A percentile compares a stretch with the other conserved stretches of the same genome.
Evolutionary conservation across 192 early-diverging fungal genomes (phyloP).

Genomic region (Mortierella alpina): DNA sequence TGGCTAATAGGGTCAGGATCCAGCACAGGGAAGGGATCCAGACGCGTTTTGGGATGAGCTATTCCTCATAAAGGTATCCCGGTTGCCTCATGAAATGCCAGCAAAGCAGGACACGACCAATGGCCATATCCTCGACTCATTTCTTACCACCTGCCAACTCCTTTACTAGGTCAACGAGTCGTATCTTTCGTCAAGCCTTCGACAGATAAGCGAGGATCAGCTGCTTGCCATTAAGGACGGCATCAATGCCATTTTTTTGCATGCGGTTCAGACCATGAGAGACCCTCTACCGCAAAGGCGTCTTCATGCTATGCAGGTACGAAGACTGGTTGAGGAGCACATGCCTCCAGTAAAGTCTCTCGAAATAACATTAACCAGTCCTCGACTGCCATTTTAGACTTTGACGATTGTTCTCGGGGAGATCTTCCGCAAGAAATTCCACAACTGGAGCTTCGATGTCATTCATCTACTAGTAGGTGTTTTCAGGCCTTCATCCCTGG

Average conservation of each 20-base stretch:
- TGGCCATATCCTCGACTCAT: neutral
- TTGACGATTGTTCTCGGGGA: conserved; percentile 54
- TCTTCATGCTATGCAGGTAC: conserved; percentile 54
- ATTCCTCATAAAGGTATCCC: conserved; percentile 56
- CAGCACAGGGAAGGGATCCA: conserved; percentile 50
- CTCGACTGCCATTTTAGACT: conserved; percentile 29
- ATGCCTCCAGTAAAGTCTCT: neutral
- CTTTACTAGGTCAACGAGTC: conserved; percentile 50
- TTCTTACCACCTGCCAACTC: neutral
- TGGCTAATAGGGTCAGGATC: conserved; percentile 56
- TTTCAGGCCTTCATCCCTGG: conserved; percentile 9
- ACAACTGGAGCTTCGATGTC: conserved; percentile 66
- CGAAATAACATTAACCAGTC: neutral
- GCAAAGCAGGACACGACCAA: neutral
- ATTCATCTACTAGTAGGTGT: conserved; percentile 60
- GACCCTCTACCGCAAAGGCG: conserved; percentile 45
- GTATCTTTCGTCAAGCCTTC: conserved; percentile 48
- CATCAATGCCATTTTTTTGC: conserved; percentile 55
- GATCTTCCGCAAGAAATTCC: conserved; percentile 65
- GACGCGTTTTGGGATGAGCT: conserved; percentile 60
- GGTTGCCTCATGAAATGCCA: neutral
- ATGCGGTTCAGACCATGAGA: conserved; percentile 57
- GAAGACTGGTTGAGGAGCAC: neutral
- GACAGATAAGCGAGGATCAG: conserved; percentile 57
- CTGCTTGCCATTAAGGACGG: conserved; percentile 55